Conservation (phyloP, 2,329 filamentous ascomycete genomes). For the Venturia effusa region DNA sequence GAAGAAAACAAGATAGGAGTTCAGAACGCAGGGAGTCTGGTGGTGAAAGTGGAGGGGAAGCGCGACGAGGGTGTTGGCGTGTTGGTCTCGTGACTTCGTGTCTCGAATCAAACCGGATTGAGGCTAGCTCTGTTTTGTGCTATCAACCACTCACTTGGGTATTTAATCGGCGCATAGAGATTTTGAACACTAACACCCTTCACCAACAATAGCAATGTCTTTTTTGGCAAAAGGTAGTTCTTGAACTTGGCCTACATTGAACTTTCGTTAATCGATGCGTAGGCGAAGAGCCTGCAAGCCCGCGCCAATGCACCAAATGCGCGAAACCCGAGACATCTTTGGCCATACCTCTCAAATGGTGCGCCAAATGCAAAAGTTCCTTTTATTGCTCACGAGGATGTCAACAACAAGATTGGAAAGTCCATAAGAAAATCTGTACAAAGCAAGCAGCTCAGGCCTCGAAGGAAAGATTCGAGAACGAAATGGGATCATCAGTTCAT, state of each 20-base stretch:
- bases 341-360: slow-evolving; percentile 17
- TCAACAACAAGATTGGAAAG: slow-evolving; percentile 41
- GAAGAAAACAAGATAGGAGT: background rate
- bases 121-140: background rate
- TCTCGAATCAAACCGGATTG: background rate
- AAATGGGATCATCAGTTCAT: background rate
- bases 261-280: background rate
- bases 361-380: slow-evolving; percentile 36
- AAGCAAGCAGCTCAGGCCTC: slow-evolving; percentile 15
- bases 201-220: background rate
- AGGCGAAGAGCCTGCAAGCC: background rate
- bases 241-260: background rate
- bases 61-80: background rate
- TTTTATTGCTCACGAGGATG: slow-evolving; percentile 43
- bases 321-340: background rate
- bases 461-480: slow-evolving; percentile 2
- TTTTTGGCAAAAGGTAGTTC: background rate
- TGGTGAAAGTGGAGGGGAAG: background rate
- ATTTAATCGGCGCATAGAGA: too few relatives aligned
- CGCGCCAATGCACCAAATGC: background rate
- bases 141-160: background rate
- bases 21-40: background rate
- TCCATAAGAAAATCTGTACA: slow-evolving; percentile 36
- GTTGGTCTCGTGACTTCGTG: background rate
- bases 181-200: too few relatives aligned